Base-by-base conservation (phyloP, 345 rosid genomes). In the Salix dunnii region DNA sequence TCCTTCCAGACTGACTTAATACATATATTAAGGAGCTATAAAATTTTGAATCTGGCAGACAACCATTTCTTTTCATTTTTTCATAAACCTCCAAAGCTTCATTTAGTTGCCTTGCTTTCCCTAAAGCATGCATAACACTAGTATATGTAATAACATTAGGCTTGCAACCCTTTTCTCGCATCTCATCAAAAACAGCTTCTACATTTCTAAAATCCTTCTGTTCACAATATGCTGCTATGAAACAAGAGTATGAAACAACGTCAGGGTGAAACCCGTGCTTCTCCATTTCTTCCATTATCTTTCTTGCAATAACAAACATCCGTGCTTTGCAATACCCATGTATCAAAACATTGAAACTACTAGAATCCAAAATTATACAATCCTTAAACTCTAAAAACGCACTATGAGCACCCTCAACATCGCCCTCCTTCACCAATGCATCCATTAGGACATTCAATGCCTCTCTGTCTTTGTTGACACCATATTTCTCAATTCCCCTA, bases 261-360 rank as follows among this genome's bases (percentile, higher is more conserved):
- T 87, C 82, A 17, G 91, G 95, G 35, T 71, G 55, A 78, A 88
- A 82, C 70, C 89, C 90, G 5, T 73, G 67, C 38, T 71, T 81
- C 79, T 81, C 81, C 97, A 92, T 90, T 79, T 87, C 86, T 33
- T 86, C 86, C 91, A 90, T 87, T 35, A 74, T 36, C 70, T 31
- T 85, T 81, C 87, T 75, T 17, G 95, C 97, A 40, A 89, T 87
- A 66, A 84, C 88, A 31, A 88, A 76, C 71, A 71, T 90, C 72
- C 94, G 79, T 77, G 88, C 89, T 80, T 88, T 92, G 85, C 97
- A 94, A 77, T 85, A 88, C 31, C 98, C 98, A 48, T 91, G 91
- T 68, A 92, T 84, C 88, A 92, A 80, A 83, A 91, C 76, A 77
- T 92, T 89, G 78, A 85, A 92, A 69, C 81, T 86, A 33, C 68